A percentile compares a stretch with the other conserved stretches of the same genome.
These are phyloP conservation scores for Boletus subparvulus DNA, from an alignment of 768 basidiomycete genomes.

Conservation along the genomic window DNA sequence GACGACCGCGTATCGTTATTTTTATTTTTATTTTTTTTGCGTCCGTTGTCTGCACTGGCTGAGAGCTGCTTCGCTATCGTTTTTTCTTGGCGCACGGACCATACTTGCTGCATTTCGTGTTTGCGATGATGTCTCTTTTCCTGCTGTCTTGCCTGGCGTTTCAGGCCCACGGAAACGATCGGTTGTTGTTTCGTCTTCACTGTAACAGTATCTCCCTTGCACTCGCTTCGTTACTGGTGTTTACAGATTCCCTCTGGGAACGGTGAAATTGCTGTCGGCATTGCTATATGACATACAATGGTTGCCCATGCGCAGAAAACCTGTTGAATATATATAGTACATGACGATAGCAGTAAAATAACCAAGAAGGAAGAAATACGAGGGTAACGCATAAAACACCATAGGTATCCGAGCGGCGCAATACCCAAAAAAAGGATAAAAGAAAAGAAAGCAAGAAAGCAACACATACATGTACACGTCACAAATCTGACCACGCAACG, in stretches of 20 bases:
- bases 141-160: background rate
- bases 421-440: background rate
- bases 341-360: background rate
- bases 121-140: background rate
- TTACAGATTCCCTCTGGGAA: background rate
- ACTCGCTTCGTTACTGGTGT: background rate
- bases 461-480: background rate
- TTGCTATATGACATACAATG: background rate
- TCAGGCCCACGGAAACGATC: background rate
- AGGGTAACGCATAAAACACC: background rate
- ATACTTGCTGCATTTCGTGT: background rate
- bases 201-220: conserved; percentile 6
- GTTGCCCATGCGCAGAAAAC: background rate
- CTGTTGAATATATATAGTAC: background rate
- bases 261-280: background rate
- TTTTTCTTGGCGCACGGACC: conserved; percentile 7
- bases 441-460: background rate
- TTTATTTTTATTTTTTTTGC: background rate
- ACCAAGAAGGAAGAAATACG: background rate
- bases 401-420: conserved; percentile 1
- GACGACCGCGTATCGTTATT: background rate
- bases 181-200: background rate
- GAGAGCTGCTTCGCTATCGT: background rate
- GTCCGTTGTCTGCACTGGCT: background rate
- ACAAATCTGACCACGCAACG: background rate